phyloP scores from a whole-genome alignment of 345 rosid genomes.

The Aquilaria sinensis region DNA sequence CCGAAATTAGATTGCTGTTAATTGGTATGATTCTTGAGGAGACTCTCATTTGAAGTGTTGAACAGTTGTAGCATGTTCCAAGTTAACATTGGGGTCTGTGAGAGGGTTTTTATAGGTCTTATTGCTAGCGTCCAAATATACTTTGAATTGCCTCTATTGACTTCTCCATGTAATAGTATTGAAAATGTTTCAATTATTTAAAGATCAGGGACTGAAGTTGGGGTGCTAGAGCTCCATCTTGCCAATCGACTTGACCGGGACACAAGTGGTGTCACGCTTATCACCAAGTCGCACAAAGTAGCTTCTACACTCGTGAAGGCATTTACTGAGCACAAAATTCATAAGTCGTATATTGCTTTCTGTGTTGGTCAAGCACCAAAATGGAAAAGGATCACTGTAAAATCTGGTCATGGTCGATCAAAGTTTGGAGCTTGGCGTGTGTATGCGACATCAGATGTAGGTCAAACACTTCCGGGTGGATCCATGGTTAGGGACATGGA shows the following conservation, averaged over 20 bases:
- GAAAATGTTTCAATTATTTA: slow-evolving; percentile 2
- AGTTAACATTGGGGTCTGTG: no score
- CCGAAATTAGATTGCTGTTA: no score
- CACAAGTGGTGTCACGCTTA: slow-evolving; percentile 80
- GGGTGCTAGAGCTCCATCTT: slow-evolving; percentile 55
- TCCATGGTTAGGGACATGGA: slow-evolving; percentile 81
- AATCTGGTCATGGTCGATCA: slow-evolving; percentile 93
- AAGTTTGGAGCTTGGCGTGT: slow-evolving; percentile 93
- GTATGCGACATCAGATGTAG: slow-evolving; percentile 70
- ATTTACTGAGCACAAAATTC: slow-evolving; percentile 64
- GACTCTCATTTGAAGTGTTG: no score
- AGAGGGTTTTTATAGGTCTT: not conserved
- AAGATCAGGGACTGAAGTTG: slow-evolving; percentile 23
- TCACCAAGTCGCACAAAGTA: slow-evolving; percentile 78
- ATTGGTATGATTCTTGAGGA: no score
- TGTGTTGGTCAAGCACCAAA: slow-evolving; percentile 61
- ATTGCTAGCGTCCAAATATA: not conserved
- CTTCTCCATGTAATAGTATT: slow-evolving; percentile 4
- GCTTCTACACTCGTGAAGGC: slow-evolving; percentile 86
- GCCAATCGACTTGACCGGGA: slow-evolving; percentile 92
- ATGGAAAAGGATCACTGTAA: slow-evolving; percentile 55
- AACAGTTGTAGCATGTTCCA: no score
- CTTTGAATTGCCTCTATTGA: not conserved
- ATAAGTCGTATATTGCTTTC: slow-evolving; percentile 69
- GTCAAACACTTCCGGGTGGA: slow-evolving; percentile 73